Conservation (phyloP, 2,329 filamentous ascomycete species). For the Colletotrichum acutatum region DNA sequence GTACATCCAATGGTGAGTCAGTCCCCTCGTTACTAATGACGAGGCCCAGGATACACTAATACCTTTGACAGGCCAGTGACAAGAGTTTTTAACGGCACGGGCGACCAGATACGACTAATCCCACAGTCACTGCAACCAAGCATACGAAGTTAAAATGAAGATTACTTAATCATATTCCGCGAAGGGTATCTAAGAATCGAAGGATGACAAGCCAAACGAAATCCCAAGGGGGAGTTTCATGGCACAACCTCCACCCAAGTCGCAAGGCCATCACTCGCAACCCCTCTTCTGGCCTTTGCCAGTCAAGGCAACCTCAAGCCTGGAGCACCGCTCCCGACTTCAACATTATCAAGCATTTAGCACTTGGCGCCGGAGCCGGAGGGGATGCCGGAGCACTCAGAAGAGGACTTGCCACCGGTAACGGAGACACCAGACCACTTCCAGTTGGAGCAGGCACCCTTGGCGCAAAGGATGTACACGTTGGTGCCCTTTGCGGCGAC, state of each 20-base stretch:
- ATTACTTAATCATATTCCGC: conserved; percentile 2
- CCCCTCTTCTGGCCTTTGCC: neutral
- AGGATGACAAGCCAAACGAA: neutral
- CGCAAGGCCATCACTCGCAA: neutral
- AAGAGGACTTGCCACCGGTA: conserved; percentile 59
- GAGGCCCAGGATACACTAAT: too few relatives aligned
- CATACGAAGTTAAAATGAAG: too few relatives aligned
- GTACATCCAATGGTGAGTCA: too few relatives aligned
- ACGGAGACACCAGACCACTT: conserved; percentile 61
- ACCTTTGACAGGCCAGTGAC: too few relatives aligned
- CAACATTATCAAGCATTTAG: neutral
- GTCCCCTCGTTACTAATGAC: too few relatives aligned
- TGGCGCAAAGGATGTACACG: conserved; percentile 65
- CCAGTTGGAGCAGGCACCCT: conserved; percentile 62
- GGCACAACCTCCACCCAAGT: neutral
- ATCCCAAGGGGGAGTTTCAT: neutral
- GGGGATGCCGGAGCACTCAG: conserved; percentile 42
- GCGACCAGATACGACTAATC: too few relatives aligned
- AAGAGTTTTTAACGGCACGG: too few relatives aligned
- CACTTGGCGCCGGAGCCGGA: conserved; percentile 33
- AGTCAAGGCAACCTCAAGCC: neutral
- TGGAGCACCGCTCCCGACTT: neutral
- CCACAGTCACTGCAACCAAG: too few relatives aligned
- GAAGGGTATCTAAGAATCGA: conserved; percentile 25
- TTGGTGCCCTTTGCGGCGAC: conserved; percentile 52